A percentile compares a stretch with the other conserved stretches of the same genome.
These are phyloP conservation scores for Hyaloscypha variabilis DNA, from an alignment of 495 filamentous ascomycete genomes.

Conservation along the genomic window DNA sequence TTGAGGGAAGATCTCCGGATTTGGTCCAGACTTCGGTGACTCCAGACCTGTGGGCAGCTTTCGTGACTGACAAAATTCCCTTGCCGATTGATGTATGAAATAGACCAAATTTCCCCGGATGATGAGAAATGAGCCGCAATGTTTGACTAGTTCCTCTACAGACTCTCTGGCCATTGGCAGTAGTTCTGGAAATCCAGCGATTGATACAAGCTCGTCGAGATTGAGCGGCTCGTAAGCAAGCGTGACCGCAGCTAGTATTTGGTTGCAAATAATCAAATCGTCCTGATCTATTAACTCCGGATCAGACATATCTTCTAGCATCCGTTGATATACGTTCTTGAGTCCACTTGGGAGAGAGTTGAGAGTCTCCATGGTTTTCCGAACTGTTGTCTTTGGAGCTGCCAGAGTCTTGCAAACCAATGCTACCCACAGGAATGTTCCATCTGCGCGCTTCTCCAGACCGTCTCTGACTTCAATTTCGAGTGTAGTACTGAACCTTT, in stretches of 20 bases:
- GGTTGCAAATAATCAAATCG: constrained; percentile 31
- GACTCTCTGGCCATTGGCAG: too few species aligned
- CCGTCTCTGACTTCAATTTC: constrained; percentile 6
- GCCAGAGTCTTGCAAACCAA: constrained; percentile 33
- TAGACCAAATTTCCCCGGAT: constrained; percentile 28
- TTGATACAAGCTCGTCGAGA: constrained; percentile 15
- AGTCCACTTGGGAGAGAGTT: constrained; percentile 32
- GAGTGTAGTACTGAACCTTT: neutral
- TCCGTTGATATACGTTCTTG: constrained; percentile 35
- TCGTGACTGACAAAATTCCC: constrained; percentile 30
- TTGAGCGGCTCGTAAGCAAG: constrained; percentile 23
- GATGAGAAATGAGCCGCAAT: constrained; percentile 32
- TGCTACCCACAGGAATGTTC: constrained; percentile 29
- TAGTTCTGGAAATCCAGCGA: neutral
- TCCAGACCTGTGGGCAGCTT: too few species aligned
- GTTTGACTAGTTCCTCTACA: constrained; percentile 11
- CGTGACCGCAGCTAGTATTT: constrained; percentile 25
- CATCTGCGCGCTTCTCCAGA: constrained; percentile 17
- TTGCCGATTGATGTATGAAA: constrained; percentile 36
- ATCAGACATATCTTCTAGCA: too few species aligned
- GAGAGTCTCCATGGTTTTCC: constrained; percentile 12
- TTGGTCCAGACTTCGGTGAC: too few species aligned
- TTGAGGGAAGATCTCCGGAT: constrained; percentile 30
- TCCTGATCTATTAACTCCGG: constrained; percentile 36
- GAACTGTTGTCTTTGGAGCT: neutral